phyloP scores from a whole-genome alignment of 495 filamentous ascomycete species.

The Trichocladium antarcticum region DNA sequence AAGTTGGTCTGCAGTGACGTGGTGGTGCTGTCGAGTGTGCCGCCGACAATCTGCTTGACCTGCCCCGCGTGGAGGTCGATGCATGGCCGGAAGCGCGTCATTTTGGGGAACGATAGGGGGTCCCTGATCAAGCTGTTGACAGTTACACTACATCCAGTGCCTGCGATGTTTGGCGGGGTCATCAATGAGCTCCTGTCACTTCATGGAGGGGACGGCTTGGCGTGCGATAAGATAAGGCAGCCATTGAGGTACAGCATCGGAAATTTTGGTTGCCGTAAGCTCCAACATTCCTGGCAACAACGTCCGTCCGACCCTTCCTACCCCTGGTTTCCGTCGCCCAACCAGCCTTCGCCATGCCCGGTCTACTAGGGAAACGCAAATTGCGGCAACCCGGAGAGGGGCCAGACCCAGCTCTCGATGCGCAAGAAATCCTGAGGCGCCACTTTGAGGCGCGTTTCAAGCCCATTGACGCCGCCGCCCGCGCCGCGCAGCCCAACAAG shows the following conservation, averaged over 20 bases:
- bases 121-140: no score
- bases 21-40: constrained; percentile 61
- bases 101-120: constrained; percentile 29
- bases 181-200: not conserved
- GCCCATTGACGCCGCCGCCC: constrained; percentile 43
- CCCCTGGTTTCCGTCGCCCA: not conserved
- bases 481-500: constrained; percentile 10
- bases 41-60: constrained; percentile 97
- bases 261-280: constrained; percentile 5
- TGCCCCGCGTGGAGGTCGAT: constrained; percentile 93
- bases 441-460: constrained; percentile 84
- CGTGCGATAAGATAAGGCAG: constrained; percentile 12
- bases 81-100: constrained; percentile 92
- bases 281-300: not conserved
- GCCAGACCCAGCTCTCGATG: constrained; percentile 25
- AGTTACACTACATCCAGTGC: no score
- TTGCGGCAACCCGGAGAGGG: constrained; percentile 16
- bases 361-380: constrained; percentile 37
- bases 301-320: no score
- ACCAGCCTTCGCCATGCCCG: constrained; percentile 21
- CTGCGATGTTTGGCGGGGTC: constrained; percentile 1
- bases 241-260: constrained; percentile 10
- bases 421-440: constrained; percentile 51
- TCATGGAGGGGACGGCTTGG: constrained; percentile 10
- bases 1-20: constrained; percentile 76